phyloP scores from a whole-genome alignment of 2,329 filamentous ascomycete species.

The Ophiostoma australiae region DNA sequence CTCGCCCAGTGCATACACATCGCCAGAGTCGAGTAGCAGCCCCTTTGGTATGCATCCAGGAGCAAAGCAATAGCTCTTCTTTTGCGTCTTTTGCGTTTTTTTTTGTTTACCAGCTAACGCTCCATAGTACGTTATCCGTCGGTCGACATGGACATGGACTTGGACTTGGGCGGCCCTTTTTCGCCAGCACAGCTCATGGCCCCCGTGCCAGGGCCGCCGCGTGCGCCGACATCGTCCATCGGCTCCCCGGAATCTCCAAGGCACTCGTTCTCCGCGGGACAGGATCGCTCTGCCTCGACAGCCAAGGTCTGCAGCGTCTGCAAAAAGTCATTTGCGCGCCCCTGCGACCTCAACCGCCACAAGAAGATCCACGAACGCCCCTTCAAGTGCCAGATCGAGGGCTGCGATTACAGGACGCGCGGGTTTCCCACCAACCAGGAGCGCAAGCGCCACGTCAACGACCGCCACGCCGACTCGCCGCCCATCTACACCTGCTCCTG shows the following conservation, averaged over 20 bases:
- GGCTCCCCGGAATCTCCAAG: background rate
- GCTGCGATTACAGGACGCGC: slow-evolving; percentile 63
- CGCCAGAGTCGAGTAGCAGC: background rate
- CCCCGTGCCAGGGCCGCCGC: no score
- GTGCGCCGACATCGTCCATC: background rate
- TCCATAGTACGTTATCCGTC: background rate
- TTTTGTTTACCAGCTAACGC: background rate
- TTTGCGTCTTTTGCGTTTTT: no score
- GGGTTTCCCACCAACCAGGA: slow-evolving; percentile 80
- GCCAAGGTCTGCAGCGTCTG: background rate
- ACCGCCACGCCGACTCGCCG: slow-evolving; percentile 66
- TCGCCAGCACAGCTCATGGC: background rate
- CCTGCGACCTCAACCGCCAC: background rate
- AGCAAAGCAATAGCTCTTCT: no score
- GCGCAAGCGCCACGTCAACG: slow-evolving; percentile 69
- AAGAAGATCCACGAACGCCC: background rate
- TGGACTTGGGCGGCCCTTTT: background rate
- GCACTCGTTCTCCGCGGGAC: background rate
- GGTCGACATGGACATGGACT: background rate
- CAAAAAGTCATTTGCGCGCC: background rate
- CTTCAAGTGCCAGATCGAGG: slow-evolving; percentile 25
- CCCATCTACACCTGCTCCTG: slow-evolving; percentile 62
- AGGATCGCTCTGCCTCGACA: background rate
- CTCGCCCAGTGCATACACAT: background rate
- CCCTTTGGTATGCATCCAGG: background rate